Percentiles rank a stretch among this genome's conserved stretches.
Conservation (phyloP, 495 filamentous ascomycete genomes). For the Platismatia glauca region DNA sequence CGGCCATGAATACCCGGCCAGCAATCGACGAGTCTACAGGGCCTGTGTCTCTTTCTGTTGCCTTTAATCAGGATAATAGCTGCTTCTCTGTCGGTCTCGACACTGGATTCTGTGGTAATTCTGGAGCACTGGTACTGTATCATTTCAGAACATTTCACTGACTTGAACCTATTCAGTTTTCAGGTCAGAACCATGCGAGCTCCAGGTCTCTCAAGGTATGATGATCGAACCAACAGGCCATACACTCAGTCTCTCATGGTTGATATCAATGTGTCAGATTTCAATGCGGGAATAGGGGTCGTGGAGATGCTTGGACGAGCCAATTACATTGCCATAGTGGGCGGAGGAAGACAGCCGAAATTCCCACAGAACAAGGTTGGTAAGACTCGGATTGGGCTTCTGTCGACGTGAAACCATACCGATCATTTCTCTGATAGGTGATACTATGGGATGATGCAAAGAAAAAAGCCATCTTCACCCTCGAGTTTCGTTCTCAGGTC, state of each 20-base stretch:
- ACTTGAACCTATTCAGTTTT: slow-evolving; percentile 47
- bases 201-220: slow-evolving; percentile 59
- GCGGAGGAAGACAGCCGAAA: slow-evolving; percentile 78
- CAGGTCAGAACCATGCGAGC: slow-evolving; percentile 64
- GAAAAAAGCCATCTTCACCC: slow-evolving; percentile 60
- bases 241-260: neutral
- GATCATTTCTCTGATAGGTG: slow-evolving; percentile 40
- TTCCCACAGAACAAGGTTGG: slow-evolving; percentile 78
- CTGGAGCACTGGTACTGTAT: slow-evolving; percentile 4
- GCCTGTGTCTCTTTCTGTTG: slow-evolving; percentile 69
- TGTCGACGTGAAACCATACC: neutral
- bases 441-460: slow-evolving; percentile 89
- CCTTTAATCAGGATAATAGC: slow-evolving; percentile 79
- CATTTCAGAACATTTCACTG: slow-evolving; percentile 14
- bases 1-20: slow-evolving; percentile 80
- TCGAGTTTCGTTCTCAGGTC: slow-evolving; percentile 68
- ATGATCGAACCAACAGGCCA: neutral
- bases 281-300: slow-evolving; percentile 75
- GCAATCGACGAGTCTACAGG: slow-evolving; percentile 68
- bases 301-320: slow-evolving; percentile 83
- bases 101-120: slow-evolving; percentile 75
- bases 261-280: slow-evolving; percentile 42
- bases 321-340: slow-evolving; percentile 83
- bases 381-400: slow-evolving; percentile 8
- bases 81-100: slow-evolving; percentile 87